phyloP scores from a whole-genome alignment of 1,139 yeast species.

The Pneumocystis canis region DNA sequence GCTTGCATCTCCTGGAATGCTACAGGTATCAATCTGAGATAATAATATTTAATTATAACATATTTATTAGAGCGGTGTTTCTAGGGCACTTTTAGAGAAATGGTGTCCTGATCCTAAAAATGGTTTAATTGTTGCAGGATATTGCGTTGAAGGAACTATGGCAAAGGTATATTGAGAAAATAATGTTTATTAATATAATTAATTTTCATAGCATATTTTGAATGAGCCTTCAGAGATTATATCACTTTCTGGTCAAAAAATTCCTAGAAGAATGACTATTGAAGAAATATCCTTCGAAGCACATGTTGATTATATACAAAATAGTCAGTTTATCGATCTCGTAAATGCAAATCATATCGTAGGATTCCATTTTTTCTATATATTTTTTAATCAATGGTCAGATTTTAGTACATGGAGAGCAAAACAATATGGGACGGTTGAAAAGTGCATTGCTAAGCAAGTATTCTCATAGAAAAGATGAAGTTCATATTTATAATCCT shows the following conservation, averaged over 20 bases:
- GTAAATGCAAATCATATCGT: conserved; percentile 57
- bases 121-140: conserved; percentile 79
- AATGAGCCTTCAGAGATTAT: conserved; percentile 84
- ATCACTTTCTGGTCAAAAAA: conserved; percentile 54
- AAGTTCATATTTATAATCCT: conserved; percentile 86
- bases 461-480: conserved; percentile 65
- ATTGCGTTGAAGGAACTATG: conserved; percentile 96
- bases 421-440: conserved; percentile 92
- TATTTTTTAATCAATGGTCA: conserved; percentile 19
- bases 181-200: neutral
- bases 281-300: conserved; percentile 98
- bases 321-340: conserved; percentile 74
- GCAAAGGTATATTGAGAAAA: conserved; percentile 33
- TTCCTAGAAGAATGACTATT: conserved; percentile 76
- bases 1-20: conserved; percentile 95
- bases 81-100: conserved; percentile 75
- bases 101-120: conserved; percentile 98
- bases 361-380: conserved; percentile 19
- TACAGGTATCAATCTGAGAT: conserved; percentile 33
- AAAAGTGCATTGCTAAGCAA: conserved; percentile 84
- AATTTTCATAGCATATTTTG: conserved; percentile 41
- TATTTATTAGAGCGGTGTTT: conserved; percentile 48
- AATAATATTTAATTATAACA: neutral
- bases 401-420: conserved; percentile 84
- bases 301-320: conserved; percentile 91